phyloP scores from a whole-genome alignment of 345 rosid genomes.

The Eucalyptus camaldulensis region DNA sequence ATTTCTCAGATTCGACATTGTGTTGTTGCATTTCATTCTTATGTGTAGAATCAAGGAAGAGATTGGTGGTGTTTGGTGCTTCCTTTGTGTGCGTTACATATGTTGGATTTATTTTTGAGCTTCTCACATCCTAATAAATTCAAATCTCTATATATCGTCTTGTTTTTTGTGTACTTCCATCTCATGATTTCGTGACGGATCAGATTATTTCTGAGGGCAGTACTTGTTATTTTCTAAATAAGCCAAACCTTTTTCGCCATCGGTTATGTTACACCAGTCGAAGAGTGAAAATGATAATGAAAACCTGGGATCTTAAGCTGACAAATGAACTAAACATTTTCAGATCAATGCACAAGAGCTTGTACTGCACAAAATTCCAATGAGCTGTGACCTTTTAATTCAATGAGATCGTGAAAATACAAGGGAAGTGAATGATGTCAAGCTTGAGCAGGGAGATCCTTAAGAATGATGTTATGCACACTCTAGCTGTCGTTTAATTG shows the following conservation, averaged over 20 bases:
- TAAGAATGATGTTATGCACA: not conserved
- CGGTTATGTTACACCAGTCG: not conserved
- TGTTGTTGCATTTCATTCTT: not conserved
- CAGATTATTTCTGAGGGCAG: not conserved
- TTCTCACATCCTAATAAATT: not conserved
- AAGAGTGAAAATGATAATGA: not conserved
- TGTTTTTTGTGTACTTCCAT: not conserved
- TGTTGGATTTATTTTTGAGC: not conserved
- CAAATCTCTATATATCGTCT: not conserved
- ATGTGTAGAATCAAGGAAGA: not conserved
- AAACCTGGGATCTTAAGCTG: not conserved
- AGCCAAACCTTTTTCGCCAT: fast-evolving
- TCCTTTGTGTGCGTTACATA: not conserved
- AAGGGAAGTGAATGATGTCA: not conserved
- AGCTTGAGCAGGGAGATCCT: not conserved
- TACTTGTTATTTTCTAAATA: not conserved
- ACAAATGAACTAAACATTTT: not conserved
- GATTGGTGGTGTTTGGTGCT: not conserved
- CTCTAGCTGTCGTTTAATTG: not conserved
- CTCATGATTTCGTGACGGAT: not conserved
- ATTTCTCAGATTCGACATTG: not conserved
- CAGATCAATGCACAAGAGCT: not conserved
- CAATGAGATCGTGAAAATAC: not conserved
- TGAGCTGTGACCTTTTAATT: not conserved
- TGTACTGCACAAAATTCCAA: not conserved